Conservation (phyloP, 2,329 filamentous ascomycete genomes). For the Claviceps pazoutovae region DNA sequence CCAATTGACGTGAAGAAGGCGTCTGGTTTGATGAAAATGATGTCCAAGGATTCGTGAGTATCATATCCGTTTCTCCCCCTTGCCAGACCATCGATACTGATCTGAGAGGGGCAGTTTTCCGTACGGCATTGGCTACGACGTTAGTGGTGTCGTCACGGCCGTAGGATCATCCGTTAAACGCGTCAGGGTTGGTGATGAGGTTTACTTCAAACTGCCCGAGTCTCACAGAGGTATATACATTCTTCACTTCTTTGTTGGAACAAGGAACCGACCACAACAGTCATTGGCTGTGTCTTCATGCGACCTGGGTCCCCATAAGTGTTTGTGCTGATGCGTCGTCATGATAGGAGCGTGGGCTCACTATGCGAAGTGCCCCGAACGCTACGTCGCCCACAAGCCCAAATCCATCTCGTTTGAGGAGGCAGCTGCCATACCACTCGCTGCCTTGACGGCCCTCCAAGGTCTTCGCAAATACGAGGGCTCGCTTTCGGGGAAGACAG, state of each 20-base stretch:
- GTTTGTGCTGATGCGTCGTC: neutral
- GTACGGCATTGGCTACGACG: slow-evolving; percentile 29
- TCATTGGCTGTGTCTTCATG: neutral
- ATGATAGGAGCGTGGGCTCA: slow-evolving; percentile 23
- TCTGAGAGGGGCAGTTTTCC: slow-evolving; percentile 18
- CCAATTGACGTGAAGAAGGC: slow-evolving; percentile 30
- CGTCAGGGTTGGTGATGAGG: slow-evolving; percentile 18
- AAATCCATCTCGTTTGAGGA: slow-evolving; percentile 25
- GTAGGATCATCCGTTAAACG: slow-evolving; percentile 19
- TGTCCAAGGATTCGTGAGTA: slow-evolving; percentile 17
- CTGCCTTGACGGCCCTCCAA: slow-evolving; percentile 26
- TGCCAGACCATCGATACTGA: neutral
- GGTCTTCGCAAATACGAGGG: slow-evolving; percentile 22
- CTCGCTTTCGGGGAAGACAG: slow-evolving; percentile 22
- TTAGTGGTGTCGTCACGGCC: slow-evolving; percentile 23
- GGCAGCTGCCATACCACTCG: slow-evolving; percentile 30
- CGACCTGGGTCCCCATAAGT: neutral
- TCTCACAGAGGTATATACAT: slow-evolving; percentile 7
- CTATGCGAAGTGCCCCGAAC: slow-evolving; percentile 19
- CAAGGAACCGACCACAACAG: neutral
- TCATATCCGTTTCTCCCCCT: neutral
- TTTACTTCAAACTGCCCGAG: slow-evolving; percentile 12
- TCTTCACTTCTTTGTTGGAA: neutral
- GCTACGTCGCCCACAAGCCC: slow-evolving; percentile 25
- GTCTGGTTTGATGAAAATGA: slow-evolving; percentile 19